Evolutionary conservation across 108 stramenopile species (phyloP).

Genomic region (Pelagomonas calceolata): DNA sequence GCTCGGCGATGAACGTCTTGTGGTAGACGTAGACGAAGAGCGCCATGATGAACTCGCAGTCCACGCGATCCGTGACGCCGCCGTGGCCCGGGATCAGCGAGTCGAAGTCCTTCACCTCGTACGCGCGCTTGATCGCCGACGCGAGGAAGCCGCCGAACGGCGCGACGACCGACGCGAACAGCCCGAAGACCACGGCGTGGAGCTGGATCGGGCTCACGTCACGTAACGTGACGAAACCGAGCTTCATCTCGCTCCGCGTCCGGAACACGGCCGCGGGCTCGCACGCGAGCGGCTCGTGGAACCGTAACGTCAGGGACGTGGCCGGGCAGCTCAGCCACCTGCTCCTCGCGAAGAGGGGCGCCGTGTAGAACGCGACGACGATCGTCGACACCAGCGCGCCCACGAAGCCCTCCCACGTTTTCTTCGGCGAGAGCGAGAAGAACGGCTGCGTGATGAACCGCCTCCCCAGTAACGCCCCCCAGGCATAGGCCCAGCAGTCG

Average conservation of each 20-base stretch:
- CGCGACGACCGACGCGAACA: conserved; percentile 71
- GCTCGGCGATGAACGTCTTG: conserved; percentile 69
- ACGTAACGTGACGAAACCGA: conserved; percentile 14
- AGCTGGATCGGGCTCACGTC: conserved; percentile 68
- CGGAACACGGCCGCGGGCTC: conserved; percentile 43
- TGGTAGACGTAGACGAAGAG: conserved; percentile 90
- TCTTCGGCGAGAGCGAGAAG: conserved; percentile 75
- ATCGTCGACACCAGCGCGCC: conserved; percentile 82
- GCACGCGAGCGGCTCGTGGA: conserved; percentile 57
- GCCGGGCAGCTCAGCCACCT: conserved; percentile 81
- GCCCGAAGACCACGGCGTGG: conserved; percentile 58
- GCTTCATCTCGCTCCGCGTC: conserved; percentile 20
- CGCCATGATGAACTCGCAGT: conserved; percentile 94
- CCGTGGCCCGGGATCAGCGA: conserved; percentile 82
- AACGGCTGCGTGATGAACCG: conserved; percentile 81
- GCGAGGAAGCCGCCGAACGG: conserved; percentile 93
- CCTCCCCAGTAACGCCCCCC: conserved; percentile 77
- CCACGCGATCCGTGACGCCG: conserved; percentile 89
- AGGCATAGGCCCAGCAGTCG: conserved; percentile 88
- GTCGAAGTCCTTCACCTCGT: conserved; percentile 86
- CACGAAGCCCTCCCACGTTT: conserved; percentile 95
- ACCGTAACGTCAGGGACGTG: conserved; percentile 57
- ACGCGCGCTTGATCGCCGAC: conserved; percentile 80
- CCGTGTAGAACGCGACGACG: conserved; percentile 71
- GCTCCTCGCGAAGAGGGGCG: conserved; percentile 60